Evolutionary conservation across 164 flowering plant genomes (phyloP).

Genomic region (Annona squamosa): DNA sequence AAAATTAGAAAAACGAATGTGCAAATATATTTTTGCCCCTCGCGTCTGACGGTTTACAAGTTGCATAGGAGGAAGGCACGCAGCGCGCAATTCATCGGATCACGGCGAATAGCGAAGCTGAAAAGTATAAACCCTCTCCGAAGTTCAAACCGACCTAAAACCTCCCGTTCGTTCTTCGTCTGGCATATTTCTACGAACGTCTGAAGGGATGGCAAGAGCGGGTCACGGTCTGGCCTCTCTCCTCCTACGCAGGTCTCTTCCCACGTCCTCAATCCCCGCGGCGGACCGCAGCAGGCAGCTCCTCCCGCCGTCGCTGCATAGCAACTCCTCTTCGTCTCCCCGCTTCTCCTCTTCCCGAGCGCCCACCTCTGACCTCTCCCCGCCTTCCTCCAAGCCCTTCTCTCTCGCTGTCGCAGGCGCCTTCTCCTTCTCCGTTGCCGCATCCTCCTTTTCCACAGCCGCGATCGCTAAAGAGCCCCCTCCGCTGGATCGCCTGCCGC

Average conservation of each 20-base stretch:
- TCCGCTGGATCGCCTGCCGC: slow-evolving; percentile 31
- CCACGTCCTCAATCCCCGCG: neutral
- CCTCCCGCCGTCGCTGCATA: neutral
- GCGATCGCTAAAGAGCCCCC: slow-evolving; percentile 53
- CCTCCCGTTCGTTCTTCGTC: no score
- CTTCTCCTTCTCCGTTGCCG: slow-evolving; percentile 42
- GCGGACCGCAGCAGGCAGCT: neutral
- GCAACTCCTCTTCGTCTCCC: neutral
- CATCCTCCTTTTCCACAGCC: slow-evolving; percentile 30
- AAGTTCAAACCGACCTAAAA: no score
- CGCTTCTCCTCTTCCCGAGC: slow-evolving; percentile 1
- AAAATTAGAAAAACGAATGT: no score
- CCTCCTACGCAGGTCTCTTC: slow-evolving; percentile 2
- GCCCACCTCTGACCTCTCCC: neutral
- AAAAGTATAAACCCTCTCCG: no score
- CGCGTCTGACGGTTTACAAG: no score
- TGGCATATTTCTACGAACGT: neutral
- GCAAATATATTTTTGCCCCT: no score
- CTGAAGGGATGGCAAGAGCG: neutral
- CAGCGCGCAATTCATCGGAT: no score
- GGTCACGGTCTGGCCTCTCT: neutral
- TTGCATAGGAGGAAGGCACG: no score
- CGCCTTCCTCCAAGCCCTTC: neutral
- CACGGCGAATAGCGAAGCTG: no score
- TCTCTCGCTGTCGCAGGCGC: slow-evolving; percentile 35